Evolutionary conservation across 805 yeast genomes (phyloP).

Genomic region (Candida sakaeoensis): DNA sequence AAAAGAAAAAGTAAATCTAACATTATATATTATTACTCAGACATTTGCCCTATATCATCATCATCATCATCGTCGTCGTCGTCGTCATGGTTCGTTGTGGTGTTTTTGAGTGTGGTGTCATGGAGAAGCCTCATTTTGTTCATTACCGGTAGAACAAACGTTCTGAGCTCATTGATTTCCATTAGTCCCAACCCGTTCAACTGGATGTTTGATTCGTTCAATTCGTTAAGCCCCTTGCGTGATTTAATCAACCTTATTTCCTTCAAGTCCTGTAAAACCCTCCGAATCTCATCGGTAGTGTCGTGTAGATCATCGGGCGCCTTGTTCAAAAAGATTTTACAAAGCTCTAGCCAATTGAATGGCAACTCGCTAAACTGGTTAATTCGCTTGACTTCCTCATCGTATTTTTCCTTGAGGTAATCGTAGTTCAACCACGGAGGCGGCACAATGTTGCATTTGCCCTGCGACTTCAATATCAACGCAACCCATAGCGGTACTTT

Average conservation of each 20-base stretch:
- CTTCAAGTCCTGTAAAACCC: slow-evolving; percentile 74
- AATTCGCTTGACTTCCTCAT: slow-evolving; percentile 58
- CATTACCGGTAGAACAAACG: slow-evolving; percentile 80
- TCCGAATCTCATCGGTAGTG: slow-evolving; percentile 65
- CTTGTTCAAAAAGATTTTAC: slow-evolving; percentile 61
- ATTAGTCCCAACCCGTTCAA: slow-evolving; percentile 76
- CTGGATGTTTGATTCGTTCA: slow-evolving; percentile 80
- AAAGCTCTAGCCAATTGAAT: slow-evolving; percentile 82
- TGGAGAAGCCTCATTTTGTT: slow-evolving; percentile 61
- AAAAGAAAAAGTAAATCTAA: neutral
- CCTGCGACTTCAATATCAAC: slow-evolving; percentile 73
- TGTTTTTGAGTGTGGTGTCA: slow-evolving; percentile 21
- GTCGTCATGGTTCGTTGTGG: neutral
- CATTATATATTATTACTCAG: slow-evolving; percentile 1
- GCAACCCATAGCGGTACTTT: slow-evolving; percentile 88
- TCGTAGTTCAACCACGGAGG: slow-evolving; percentile 77
- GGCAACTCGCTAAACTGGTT: slow-evolving; percentile 70
- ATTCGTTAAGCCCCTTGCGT: slow-evolving; percentile 68
- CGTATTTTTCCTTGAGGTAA: slow-evolving; percentile 53
- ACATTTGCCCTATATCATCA: neutral
- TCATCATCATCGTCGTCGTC: slow-evolving; percentile 6
- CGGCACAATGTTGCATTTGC: slow-evolving; percentile 77
- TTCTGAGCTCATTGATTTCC: slow-evolving; percentile 87
- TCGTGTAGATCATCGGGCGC: slow-evolving; percentile 80
- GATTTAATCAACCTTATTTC: slow-evolving; percentile 81